A percentile compares a stretch with the other conserved stretches of the same genome.
Conservation (phyloP, 768 basidiomycete genomes). For the Lentinula sp. region DNA sequence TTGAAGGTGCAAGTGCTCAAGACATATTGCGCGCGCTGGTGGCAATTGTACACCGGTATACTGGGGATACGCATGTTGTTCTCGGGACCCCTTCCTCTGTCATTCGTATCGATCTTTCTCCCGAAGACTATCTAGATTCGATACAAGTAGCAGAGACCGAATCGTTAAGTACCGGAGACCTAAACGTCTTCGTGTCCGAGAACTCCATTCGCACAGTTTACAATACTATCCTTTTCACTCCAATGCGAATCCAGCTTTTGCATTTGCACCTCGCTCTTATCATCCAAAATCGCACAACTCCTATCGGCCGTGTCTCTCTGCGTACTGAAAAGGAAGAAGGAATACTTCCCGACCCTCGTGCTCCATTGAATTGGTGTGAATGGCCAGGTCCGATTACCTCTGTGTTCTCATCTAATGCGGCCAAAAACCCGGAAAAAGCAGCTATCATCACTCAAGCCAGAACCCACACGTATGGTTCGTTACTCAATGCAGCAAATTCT, state of each 20-base stretch:
- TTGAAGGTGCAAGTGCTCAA: neutral
- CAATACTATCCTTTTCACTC: constrained; percentile 91
- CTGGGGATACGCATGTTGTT: constrained; percentile 90
- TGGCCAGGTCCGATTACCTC: constrained; percentile 97
- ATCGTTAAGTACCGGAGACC: constrained; percentile 87
- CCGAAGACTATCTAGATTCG: constrained; percentile 76
- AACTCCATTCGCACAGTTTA: constrained; percentile 83
- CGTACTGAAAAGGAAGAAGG: constrained; percentile 65
- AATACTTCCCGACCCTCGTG: constrained; percentile 76
- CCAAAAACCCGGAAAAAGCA: constrained; percentile 67
- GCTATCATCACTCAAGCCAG: constrained; percentile 73
- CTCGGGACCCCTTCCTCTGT: constrained; percentile 87
- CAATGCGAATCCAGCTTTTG: constrained; percentile 79
- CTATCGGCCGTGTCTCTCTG: constrained; percentile 76
- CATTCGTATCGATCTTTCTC: constrained; percentile 82
- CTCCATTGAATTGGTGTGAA: constrained; percentile 93
- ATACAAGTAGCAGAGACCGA: constrained; percentile 66
- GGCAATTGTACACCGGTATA: constrained; percentile 88
- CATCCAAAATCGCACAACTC: constrained; percentile 57
- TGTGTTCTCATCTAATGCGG: constrained; percentile 87
- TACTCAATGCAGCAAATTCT: constrained; percentile 81
- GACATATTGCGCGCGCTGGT: constrained; percentile 52
- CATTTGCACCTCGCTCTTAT: constrained; percentile 70
- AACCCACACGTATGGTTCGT: constrained; percentile 73
- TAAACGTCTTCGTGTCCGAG: constrained; percentile 84